Conservation (phyloP, 78 protist genomes). For the Guillardia theta region DNA sequence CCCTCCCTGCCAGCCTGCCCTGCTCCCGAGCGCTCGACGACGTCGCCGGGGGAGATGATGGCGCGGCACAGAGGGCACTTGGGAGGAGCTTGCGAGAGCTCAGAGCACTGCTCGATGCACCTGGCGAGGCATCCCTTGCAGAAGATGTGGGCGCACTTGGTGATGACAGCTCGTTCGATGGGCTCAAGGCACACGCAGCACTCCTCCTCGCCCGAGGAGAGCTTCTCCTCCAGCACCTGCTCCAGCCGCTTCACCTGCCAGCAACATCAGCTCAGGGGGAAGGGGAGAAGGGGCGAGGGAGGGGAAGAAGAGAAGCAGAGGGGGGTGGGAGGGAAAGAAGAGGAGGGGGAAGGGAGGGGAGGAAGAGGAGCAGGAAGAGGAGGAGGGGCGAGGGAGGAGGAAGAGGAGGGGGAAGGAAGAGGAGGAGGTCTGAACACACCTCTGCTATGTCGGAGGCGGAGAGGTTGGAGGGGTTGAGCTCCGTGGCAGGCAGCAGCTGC, state of each 20-base stretch:
- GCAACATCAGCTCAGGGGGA: too few relatives aligned
- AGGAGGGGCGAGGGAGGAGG: too few relatives aligned
- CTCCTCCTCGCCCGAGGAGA: slow-evolving; percentile 17
- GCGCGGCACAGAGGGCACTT: background rate
- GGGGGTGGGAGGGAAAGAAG: too few relatives aligned
- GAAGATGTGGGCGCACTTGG: slow-evolving; percentile 20
- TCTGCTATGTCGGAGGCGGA: too few relatives aligned
- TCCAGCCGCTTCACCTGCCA: background rate
- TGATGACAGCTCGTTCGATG: background rate
- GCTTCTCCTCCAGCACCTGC: background rate
- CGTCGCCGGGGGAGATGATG: background rate
- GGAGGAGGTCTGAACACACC: too few relatives aligned
- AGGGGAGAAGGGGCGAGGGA: too few relatives aligned
- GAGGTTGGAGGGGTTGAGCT: too few relatives aligned
- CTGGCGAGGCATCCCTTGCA: background rate
- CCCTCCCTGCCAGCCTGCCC: background rate
- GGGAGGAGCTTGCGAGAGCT: background rate
- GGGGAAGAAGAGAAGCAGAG: too few relatives aligned
- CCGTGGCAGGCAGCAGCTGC: background rate
- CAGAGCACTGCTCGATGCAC: background rate
- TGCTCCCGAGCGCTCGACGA: background rate
- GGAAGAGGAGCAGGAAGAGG: too few relatives aligned
- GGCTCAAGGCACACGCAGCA: background rate
- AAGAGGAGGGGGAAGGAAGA: too few relatives aligned
- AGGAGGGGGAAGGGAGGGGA: too few relatives aligned